Evolutionary conservation across 140 eudicot species (phyloP), one percentile per base, ranked within the genome.

Genomic region (Cichorium intybus): DNA sequence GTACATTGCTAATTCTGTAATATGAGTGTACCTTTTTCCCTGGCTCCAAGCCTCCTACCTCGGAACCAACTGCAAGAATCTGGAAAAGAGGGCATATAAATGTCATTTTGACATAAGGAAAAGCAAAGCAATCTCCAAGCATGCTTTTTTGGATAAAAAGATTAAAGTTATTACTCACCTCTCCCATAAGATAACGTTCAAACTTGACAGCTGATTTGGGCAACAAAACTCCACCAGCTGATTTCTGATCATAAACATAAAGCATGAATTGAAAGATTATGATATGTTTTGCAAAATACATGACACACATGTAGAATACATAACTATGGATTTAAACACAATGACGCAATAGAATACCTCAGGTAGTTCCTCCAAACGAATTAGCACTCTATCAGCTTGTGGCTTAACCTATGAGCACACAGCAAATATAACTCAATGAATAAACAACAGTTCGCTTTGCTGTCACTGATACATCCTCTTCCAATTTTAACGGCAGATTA

Each of bases 211-310:
- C 97, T 57, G 97, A 89, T 66, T 89, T 94, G 0, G 99, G 97
- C 78, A 94, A 81, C 80, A 89, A 78, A 56, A 94, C 95, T 76
- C 97, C 99, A 15, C 95, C 99, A 62, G 97, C 97, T 53, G 99
- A 93, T 88, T 93, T 93, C 99, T 93, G 87, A 59, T 61, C 2
- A 6, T 34, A 43, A 34, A 64, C 5, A 60, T 48, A 68, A 33
- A 83, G 20, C 5, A 14, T 35, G 49, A 43, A 43, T 14, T 43
- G 7, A 43, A 20, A 48, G 26, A 64, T 21, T 48, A 49, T 64
- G n/a, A 7, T 7, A 43, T 14, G 47, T 3, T 52, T 64, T 51
- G 41, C 0, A 49, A 17, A 51, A 50, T 41, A 16, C 24, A 6
- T 24, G 7, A 56, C 24, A 39, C 16, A 39, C 12, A 11, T 39